Evolutionary conservation across 371 early-diverging fungal genomes (phyloP).

Genomic region (Rhizomucor pusillus): DNA sequence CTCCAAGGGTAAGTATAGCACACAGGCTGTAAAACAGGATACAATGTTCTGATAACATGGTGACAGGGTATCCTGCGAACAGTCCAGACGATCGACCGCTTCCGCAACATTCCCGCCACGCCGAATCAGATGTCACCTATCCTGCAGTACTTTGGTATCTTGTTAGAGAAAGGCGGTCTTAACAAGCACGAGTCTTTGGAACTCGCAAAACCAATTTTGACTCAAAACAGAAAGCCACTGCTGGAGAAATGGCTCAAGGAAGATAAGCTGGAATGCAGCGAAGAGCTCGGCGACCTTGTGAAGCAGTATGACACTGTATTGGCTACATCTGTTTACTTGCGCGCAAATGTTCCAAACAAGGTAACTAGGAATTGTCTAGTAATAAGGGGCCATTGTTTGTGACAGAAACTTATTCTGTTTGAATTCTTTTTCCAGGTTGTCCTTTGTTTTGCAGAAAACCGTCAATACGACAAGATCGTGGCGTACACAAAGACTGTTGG

Average conservation of each 20-base stretch:
- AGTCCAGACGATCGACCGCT: constrained; percentile 91
- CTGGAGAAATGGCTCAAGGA: constrained; percentile 98
- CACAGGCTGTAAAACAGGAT: too few relatives aligned
- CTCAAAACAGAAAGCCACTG: constrained; percentile 91
- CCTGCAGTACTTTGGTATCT: constrained; percentile 95
- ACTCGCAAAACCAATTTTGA: constrained; percentile 88
- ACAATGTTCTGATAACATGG: background rate
- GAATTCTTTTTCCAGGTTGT: constrained; percentile 52
- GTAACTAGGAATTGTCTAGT: background rate
- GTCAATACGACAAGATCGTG: constrained; percentile 94
- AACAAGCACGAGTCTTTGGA: constrained; percentile 95
- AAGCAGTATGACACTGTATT: constrained; percentile 85
- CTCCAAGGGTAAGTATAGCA: constrained; percentile 68
- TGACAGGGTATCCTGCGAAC: constrained; percentile 90
- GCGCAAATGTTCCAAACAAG: constrained; percentile 92
- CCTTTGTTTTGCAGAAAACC: constrained; percentile 95
- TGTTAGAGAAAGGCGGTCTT: constrained; percentile 94
- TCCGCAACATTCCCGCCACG: constrained; percentile 80
- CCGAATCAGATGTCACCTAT: constrained; percentile 90
- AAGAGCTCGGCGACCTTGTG: constrained; percentile 97
- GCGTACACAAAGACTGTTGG: constrained; percentile 92
- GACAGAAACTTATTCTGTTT: background rate
- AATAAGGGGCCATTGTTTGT: too few relatives aligned
- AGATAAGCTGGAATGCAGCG: constrained; percentile 96
- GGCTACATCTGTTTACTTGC: constrained; percentile 92